These are phyloP conservation scores for Saksenaea oblongispora DNA, from an alignment of 371 early-diverging fungal genomes.

Conservation along the genomic window DNA sequence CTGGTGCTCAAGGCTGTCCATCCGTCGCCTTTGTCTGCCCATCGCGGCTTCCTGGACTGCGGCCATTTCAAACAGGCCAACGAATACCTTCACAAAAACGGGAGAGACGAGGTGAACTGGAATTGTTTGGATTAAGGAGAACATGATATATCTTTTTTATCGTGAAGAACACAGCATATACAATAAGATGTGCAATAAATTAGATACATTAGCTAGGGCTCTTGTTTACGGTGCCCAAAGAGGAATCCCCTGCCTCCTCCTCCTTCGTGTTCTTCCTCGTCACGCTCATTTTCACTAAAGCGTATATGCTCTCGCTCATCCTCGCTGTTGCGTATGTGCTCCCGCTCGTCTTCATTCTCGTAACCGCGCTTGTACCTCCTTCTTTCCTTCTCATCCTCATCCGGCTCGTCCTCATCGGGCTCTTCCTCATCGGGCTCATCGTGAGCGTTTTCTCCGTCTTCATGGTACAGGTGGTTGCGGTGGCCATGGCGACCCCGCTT, in stretches of 20 bases:
- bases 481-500: no score
- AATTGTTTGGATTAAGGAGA: constrained; percentile 40
- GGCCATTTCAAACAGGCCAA: constrained; percentile 95
- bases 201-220: no score
- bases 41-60: constrained; percentile 88
- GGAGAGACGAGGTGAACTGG: constrained; percentile 77
- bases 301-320: no score
- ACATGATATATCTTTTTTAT: not conserved
- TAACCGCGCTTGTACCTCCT: no score
- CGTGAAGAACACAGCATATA: no score
- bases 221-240: no score
- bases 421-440: not conserved
- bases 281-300: no score
- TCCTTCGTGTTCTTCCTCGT: no score
- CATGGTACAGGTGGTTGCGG: not conserved
- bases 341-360: no score
- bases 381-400: not conserved
- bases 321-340: no score
- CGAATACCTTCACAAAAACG: constrained; percentile 76
- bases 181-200: no score
- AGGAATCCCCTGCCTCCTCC: no score
- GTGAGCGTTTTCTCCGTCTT: not conserved
- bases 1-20: constrained; percentile 88
- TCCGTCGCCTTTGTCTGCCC: constrained; percentile 94
- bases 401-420: not conserved